Evolutionary conservation across 2,329 filamentous ascomycete genomes (phyloP), one percentile per base, ranked within the genome.

Genomic region (Nectriaceae sp.): DNA sequence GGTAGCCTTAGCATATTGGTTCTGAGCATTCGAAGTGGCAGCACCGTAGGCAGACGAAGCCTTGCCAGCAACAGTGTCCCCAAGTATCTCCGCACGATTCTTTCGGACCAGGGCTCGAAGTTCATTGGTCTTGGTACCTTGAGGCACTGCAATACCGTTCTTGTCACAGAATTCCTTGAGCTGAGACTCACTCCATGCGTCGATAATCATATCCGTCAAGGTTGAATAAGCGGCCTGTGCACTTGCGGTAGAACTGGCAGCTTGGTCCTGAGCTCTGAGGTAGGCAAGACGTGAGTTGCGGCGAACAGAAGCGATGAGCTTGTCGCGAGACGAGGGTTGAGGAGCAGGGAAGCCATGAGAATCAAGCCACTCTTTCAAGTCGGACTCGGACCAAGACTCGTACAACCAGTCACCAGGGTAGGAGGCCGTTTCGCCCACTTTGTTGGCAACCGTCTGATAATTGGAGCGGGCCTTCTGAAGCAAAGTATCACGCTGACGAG

Each of bases 351-450:
- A 85, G 43, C 94, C 94, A 59, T 90, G 84, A 58, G 87, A 86
- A 63, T 97, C 94, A 40, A 97, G 86, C 88, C 89, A 99, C 57
- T 89, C 82, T 78, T 97, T 97, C 54, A 96, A 75, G 42, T 97
- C 93, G 56, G 92, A 97, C 56, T 96, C 89, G 44, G 89, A 87
- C 94, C 94, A 99, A 6, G 87, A 79, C 52, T 85, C 80, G 67
- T 97, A 99, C 37, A 97, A 76, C 94, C 94, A 97, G 74, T 97
- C 84, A 33, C 94, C 94, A 26, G 94, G 94, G 65, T 97, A 97
- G n/a, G 84, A 74, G 44, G 83, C 75, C 13, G 90, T 87, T 72
- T 97, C 87, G 52, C 89, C 89, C 11, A 69, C 68, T 70, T 84
- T 85, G 70, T 90, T 85, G 15, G 93, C 90, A 48, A 85, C 72